These are phyloP conservation scores for Vitis labrusca DNA, from an alignment of 164 flowering plant genomes.

Conservation along the genomic window DNA sequence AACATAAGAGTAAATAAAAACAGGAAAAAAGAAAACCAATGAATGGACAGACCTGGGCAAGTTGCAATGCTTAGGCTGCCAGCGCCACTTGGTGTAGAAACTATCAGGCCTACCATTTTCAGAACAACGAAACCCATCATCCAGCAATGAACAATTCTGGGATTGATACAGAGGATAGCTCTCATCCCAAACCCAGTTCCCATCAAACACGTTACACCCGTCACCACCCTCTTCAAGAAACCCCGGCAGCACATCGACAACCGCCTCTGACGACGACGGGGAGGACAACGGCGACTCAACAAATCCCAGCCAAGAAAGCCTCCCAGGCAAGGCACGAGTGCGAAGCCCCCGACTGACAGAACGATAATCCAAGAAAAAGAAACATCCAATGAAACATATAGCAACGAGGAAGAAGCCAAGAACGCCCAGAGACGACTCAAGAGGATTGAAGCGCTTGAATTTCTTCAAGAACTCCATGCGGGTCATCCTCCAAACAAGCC, in stretches of 20 bases:
- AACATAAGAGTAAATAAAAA: background rate
- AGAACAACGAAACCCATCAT: constrained; percentile 77
- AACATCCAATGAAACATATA: constrained; percentile 32
- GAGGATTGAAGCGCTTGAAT: constrained; percentile 46
- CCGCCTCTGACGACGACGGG: background rate
- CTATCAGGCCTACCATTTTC: constrained; percentile 84
- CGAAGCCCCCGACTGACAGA: constrained; percentile 12
- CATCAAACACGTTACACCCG: constrained; percentile 72
- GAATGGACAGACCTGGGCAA: constrained; percentile 67
- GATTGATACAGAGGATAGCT: constrained; percentile 69
- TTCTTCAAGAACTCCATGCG: constrained; percentile 46
- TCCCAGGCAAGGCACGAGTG: constrained; percentile 2
- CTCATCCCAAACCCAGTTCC: constrained; percentile 91
- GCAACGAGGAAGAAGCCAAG: constrained; percentile 41
- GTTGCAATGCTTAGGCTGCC: constrained; percentile 85
- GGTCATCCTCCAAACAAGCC: constrained; percentile 17
- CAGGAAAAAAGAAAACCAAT: background rate
- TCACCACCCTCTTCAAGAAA: constrained; percentile 47
- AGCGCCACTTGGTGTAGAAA: constrained; percentile 82
- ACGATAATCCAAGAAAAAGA: constrained; percentile 50
- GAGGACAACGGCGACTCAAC: constrained; percentile 9
- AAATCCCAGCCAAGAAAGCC: constrained; percentile 22
- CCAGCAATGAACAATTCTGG: constrained; percentile 58
- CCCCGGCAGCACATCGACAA: constrained; percentile 17
- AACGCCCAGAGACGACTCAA: constrained; percentile 41